Evolutionary conservation across 2,329 filamentous ascomycete genomes (phyloP).

Genomic region (Ilyonectria sp.): DNA sequence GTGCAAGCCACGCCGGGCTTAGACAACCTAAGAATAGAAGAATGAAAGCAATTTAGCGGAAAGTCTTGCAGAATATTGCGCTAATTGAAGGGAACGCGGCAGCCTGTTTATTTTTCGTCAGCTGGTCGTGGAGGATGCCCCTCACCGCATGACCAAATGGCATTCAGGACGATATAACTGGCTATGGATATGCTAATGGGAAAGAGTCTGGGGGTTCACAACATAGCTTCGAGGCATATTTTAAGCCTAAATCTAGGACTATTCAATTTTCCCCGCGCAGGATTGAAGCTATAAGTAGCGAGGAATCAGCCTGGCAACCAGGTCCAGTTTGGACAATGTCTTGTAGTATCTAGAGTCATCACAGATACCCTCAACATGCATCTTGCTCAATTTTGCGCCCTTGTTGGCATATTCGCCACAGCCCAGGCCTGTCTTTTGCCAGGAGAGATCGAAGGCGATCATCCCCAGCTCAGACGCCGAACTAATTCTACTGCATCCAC

Average conservation of each 20-base stretch:
- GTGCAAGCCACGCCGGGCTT: neutral
- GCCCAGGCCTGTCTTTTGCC: constrained; percentile 1
- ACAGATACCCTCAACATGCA: neutral
- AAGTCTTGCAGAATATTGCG: neutral
- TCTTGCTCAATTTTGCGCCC: neutral
- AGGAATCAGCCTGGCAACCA: neutral
- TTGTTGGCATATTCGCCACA: neutral
- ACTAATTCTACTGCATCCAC: neutral
- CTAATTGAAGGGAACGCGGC: neutral
- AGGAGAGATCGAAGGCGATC: neutral
- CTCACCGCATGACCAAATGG: neutral
- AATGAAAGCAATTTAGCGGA: neutral
- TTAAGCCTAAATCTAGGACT: neutral
- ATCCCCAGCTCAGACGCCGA: neutral
- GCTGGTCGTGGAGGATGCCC: neutral
- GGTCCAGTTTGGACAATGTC: neutral
- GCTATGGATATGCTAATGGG: neutral
- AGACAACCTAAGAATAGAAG: neutral
- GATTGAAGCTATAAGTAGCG: neutral
- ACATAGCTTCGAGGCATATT: neutral
- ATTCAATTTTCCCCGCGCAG: neutral
- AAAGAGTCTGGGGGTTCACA: neutral
- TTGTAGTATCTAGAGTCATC: neutral
- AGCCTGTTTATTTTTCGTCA: neutral
- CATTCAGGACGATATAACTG: neutral